These are phyloP conservation scores for Colletotrichum sublineola DNA, from an alignment of 2,329 filamentous ascomycete genomes.

Conservation along the genomic window DNA sequence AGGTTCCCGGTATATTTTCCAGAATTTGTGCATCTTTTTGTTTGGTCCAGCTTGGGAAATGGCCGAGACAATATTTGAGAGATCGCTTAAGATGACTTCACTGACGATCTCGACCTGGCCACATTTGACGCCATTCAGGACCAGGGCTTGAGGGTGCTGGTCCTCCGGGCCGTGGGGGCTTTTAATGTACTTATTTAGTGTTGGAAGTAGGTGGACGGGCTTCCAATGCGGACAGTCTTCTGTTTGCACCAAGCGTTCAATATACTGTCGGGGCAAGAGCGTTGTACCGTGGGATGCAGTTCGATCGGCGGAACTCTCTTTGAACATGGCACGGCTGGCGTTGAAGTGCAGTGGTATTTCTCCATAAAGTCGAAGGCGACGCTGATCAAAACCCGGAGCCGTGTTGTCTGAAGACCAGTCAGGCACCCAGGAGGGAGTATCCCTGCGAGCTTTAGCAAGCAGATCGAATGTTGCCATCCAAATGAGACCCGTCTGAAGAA, in stretches of 20 bases:
- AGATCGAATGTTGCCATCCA: conserved; percentile 39
- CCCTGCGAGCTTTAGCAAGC: conserved; percentile 23
- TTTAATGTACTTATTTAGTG: neutral
- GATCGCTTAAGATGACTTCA: conserved; percentile 4
- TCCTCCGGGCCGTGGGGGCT: no score
- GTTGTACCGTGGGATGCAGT: no score
- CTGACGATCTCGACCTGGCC: neutral
- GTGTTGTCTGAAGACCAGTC: conserved; percentile 40
- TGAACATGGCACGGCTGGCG: conserved; percentile 6
- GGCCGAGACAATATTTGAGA: neutral
- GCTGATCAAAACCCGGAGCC: neutral
- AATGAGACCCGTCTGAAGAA: conserved; percentile 5
- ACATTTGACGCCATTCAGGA: neutral
- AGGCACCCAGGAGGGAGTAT: conserved; percentile 42
- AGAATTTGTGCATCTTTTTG: neutral
- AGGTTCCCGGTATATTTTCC: neutral
- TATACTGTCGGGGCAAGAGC: conserved; percentile 4
- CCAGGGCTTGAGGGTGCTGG: neutral
- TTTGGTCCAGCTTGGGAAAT: neutral
- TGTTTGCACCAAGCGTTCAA: neutral
- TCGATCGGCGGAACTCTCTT: neutral
- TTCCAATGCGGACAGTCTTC: neutral
- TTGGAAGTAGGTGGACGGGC: neutral
- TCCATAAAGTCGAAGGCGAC: conserved; percentile 12
- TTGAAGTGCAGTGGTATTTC: conserved; percentile 18